These are phyloP conservation scores for Pistacia integerrima DNA, from an alignment of 345 rosid species.

Conservation along the genomic window DNA sequence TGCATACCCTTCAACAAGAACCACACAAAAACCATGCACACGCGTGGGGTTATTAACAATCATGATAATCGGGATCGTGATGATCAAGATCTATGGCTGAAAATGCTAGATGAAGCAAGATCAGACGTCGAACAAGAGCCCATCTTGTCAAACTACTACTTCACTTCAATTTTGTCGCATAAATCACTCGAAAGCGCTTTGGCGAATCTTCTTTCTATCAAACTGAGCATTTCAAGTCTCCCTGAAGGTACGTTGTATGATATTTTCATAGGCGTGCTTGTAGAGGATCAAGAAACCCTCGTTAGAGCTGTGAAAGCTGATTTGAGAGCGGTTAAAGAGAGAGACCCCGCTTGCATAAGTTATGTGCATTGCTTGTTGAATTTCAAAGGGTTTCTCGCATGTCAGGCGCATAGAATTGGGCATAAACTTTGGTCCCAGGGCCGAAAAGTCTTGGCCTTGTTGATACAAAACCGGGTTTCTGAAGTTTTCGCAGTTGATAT, in stretches of 20 bases:
- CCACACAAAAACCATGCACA: slow-evolving; percentile 37
- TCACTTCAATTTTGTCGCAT: slow-evolving; percentile 62
- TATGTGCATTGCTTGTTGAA: slow-evolving; percentile 76
- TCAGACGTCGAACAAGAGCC: slow-evolving; percentile 69
- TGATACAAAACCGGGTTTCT: slow-evolving; percentile 76
- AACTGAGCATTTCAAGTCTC: slow-evolving; percentile 63
- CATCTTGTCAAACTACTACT: slow-evolving; percentile 64
- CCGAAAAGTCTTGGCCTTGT: slow-evolving; percentile 54
- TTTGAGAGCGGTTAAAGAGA: slow-evolving; percentile 63
- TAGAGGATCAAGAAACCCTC: slow-evolving; percentile 47
- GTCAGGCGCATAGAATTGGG: slow-evolving; percentile 80
- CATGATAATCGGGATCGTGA: slow-evolving; percentile 22
- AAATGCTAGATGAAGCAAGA: slow-evolving; percentile 66
- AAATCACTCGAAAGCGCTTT: slow-evolving; percentile 64
- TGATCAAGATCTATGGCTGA: slow-evolving; percentile 53
- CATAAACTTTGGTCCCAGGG: slow-evolving; percentile 76
- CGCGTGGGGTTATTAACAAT: slow-evolving; percentile 23
- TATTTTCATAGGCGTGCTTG: slow-evolving; percentile 58
- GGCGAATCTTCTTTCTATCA: slow-evolving; percentile 70
- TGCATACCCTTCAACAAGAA: slow-evolving; percentile 32
- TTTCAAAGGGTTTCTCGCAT: slow-evolving; percentile 79
- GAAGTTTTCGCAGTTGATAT: slow-evolving; percentile 85
- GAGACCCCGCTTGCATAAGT: slow-evolving; percentile 87
- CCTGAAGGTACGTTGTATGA: slow-evolving; percentile 59
- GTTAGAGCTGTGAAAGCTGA: slow-evolving; percentile 53